Conservation (phyloP, 306 rosid species). For the Pueraria montana region DNA sequence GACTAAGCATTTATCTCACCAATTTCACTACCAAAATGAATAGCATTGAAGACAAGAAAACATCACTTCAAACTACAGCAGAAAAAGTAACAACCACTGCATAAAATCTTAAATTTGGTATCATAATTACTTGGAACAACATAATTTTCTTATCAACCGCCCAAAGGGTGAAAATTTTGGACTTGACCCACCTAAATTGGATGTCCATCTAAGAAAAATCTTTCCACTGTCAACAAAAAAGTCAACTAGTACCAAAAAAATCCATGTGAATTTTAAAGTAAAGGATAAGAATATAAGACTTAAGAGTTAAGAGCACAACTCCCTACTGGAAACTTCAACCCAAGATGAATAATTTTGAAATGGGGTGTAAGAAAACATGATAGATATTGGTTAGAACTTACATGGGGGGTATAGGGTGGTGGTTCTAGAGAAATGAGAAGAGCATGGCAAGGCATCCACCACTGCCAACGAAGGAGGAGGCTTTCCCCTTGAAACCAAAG, state of each 20-base stretch:
- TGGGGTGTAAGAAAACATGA: background rate
- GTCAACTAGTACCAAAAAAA: conserved; percentile 2
- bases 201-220: conserved; percentile 27
- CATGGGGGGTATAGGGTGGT: conserved; percentile 54
- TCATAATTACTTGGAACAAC: background rate
- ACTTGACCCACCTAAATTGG: conserved; percentile 23
- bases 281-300: background rate
- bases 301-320: background rate
- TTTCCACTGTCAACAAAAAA: background rate
- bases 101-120: conserved; percentile 9
- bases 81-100: background rate
- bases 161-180: background rate
- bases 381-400: conserved; percentile 52
- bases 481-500: conserved; percentile 71
- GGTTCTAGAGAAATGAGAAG: conserved; percentile 47
- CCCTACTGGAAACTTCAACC: conserved; percentile 14
- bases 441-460: conserved; percentile 66
- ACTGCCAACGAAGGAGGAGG: conserved; percentile 68
- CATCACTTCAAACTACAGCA: conserved; percentile 1
- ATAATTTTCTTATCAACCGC: conserved; percentile 11
- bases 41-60: conserved; percentile 6
- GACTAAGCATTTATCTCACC: background rate
- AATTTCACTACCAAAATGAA: conserved; percentile 16
- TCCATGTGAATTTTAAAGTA: background rate
- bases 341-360: conserved; percentile 10